Evolutionary conservation across 1,284 basidiomycete species (phyloP).

Genomic region (Sanguinoderma infundibulare): DNA sequence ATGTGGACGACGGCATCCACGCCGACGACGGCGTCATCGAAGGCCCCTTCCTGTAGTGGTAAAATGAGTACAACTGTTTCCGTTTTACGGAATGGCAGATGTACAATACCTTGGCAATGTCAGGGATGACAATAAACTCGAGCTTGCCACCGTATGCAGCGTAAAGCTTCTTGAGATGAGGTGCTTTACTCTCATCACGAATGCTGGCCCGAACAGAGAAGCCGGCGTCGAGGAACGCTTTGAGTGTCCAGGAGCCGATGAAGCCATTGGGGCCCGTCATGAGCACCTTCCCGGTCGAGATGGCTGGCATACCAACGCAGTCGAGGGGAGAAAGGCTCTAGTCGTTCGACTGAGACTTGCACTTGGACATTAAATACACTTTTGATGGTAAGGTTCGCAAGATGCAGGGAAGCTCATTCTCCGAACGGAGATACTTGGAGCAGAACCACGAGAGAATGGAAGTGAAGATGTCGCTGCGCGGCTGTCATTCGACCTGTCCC

Average conservation of each 20-base stretch:
- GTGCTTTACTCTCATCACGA: constrained; percentile 44
- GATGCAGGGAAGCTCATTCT: no score
- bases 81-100: no score
- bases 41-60: constrained; percentile 39
- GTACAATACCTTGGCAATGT: constrained; percentile 17
- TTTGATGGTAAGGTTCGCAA: no score
- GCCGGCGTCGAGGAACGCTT: constrained; percentile 28
- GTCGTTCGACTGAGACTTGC: no score
- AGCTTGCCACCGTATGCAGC: constrained; percentile 34
- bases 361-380: no score
- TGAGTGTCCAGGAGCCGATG: constrained; percentile 31
- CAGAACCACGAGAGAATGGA: no score
- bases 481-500: no score
- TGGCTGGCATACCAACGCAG: constrained; percentile 27
- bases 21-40: constrained; percentile 45
- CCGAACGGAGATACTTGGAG: no score
- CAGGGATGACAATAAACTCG: constrained; percentile 17
- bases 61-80: no score
- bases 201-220: constrained; percentile 50
- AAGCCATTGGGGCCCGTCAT: constrained; percentile 29
- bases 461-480: no score
- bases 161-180: constrained; percentile 45
- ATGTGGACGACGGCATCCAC: constrained; percentile 49
- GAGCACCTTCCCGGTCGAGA: constrained; percentile 25
- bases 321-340: neutral